Base-by-base conservation (phyloP, 129 eudicot genomes). In the Flaveria robusta region DNA sequence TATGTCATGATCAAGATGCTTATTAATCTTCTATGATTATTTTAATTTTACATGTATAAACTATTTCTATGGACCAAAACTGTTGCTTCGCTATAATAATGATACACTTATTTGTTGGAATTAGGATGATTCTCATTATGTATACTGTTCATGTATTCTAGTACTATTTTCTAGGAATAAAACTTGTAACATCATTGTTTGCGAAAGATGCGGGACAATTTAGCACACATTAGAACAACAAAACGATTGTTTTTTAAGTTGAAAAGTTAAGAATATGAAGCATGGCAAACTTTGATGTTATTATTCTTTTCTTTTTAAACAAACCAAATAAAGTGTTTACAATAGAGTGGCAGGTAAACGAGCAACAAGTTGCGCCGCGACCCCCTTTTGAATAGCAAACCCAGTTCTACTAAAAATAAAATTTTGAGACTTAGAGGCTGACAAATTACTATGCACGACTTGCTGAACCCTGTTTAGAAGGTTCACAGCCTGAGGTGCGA, bases 241-340 rank as follows among this genome's bases (percentile, higher is more conserved):
- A 68, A 39, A 23, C 27, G 4, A 1, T 54, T 50, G 23, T 37
- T 66, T 10, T 19, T 10, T 1, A 42, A 42, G 46, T 42, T 42
- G 46, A 1, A 42, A 39, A 9, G 12, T 55, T 14, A 67, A 68
- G 39, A 55, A 77, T 56, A 23, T 77, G 39, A 76, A 66, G 66
- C 20, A 55, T 55, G 29, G 14, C 74, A 76, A 76, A 77, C 13
- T 50, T 16, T 37, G 43, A 77, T 67, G 55, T 13, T 43, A 27
- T n/a, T 66, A n/a, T n/a, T n/a, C n/a, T n/a, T n/a, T n/a, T n/a
- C n/a, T n/a, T n/a, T n/a, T n/a, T n/a, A n/a, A n/a, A n/a, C n/a
- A n/a, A n/a, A n/a, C n/a, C n/a, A n/a, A n/a, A n/a, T n/a, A n/a
- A n/a, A n/a, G n/a, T n/a, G n/a, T n/a, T n/a, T n/a, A n/a, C n/a